phyloP scores from a whole-genome alignment of 2,329 filamentous ascomycete species.

The Sporothrix inflata region DNA sequence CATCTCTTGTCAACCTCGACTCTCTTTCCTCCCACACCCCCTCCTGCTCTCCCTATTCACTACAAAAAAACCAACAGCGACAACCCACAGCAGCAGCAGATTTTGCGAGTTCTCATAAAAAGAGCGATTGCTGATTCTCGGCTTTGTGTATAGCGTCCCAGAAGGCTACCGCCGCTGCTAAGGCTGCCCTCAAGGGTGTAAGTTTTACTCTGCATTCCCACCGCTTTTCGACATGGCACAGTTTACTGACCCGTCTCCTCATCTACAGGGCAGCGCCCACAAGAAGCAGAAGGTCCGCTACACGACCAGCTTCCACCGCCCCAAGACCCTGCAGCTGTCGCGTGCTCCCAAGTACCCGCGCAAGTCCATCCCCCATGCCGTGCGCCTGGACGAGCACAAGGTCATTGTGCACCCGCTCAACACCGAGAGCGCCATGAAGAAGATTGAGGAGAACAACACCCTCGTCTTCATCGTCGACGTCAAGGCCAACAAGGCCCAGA shows the following conservation, averaged over 20 bases:
- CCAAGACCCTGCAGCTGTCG: conserved; percentile 92
- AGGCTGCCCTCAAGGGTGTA: conserved; percentile 96
- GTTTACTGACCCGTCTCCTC: neutral
- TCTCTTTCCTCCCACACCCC: neutral
- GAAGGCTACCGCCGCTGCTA: conserved; percentile 91
- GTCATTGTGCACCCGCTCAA: conserved; percentile 97
- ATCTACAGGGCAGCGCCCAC: conserved; percentile 59
- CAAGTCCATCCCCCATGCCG: conserved; percentile 87
- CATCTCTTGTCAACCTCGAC: conserved; percentile 1
- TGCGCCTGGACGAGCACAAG: conserved; percentile 96
- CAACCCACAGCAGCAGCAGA: conserved; percentile 67
- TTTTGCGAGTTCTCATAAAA: conserved; percentile 68
- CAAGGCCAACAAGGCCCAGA: conserved; percentile 99
- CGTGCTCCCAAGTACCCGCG: conserved; percentile 94
- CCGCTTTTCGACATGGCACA: neutral
- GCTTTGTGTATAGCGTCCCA: conserved; percentile 62
- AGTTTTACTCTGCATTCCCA: conserved; percentile 49
- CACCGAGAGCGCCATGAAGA: conserved; percentile 99
- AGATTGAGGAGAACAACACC: conserved; percentile 99
- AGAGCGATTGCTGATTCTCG: conserved; percentile 73
- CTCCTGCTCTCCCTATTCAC: neutral
- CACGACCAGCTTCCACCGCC: conserved; percentile 94
- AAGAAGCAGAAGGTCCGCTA: conserved; percentile 92
- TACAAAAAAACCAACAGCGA: neutral
- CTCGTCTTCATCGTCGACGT: conserved; percentile 96